Conservation (phyloP, 805 yeast genomes). For the Starmerella geochares region DNA sequence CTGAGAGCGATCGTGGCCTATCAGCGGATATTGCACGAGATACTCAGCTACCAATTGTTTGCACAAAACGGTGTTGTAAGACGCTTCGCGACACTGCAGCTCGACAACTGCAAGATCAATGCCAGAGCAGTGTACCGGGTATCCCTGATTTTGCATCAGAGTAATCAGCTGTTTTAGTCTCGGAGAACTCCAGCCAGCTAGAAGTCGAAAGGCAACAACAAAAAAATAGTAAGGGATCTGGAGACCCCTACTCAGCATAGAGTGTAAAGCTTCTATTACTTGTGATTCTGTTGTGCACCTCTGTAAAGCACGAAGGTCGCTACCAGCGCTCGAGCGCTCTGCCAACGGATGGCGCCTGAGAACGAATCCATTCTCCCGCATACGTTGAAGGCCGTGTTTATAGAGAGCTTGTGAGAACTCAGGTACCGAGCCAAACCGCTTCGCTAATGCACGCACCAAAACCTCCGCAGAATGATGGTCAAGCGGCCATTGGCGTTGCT, state of each 20-base stretch:
- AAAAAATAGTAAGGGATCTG: slow-evolving; percentile 14
- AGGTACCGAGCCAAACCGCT: not conserved
- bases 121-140: slow-evolving; percentile 24
- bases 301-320: not conserved
- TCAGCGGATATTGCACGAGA: slow-evolving; percentile 24
- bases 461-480: slow-evolving; percentile 4
- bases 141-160: slow-evolving; percentile 14
- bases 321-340: not conserved
- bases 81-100: slow-evolving; percentile 9
- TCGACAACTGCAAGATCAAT: slow-evolving; percentile 23
- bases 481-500: slow-evolving; percentile 19
- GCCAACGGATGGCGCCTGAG: not conserved
- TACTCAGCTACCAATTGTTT: slow-evolving; percentile 17
- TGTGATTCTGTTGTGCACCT: not conserved
- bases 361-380: not conserved
- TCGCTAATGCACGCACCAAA: not conserved
- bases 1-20: slow-evolving; percentile 16
- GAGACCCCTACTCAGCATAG: slow-evolving; percentile 17
- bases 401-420: not conserved
- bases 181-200: slow-evolving; percentile 7
- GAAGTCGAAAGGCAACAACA: slow-evolving; percentile 17
- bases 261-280: slow-evolving; percentile 11
- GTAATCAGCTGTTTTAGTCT: slow-evolving; percentile 1
- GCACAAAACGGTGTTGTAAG: slow-evolving; percentile 3
- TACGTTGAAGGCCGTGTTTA: not conserved